Conservation (phyloP, 257 asterid genomes). For the Lavandula angustifolia region DNA sequence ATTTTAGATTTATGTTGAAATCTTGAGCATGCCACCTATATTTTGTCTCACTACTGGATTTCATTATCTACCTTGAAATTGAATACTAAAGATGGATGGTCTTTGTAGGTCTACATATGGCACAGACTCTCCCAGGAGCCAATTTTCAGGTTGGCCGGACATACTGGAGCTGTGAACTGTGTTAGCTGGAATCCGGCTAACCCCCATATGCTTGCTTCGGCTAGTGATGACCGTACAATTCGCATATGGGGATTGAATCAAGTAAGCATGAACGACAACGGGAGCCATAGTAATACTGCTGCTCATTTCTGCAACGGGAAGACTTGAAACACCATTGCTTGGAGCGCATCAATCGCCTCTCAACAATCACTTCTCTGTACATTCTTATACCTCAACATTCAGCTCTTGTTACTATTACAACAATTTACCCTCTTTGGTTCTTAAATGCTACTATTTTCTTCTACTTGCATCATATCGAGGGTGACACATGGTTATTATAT, state of each 20-base stretch:
- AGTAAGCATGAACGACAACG: constrained; percentile 43
- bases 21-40: too few relatives aligned
- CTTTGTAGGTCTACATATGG: constrained; percentile 79
- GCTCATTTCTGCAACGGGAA: constrained; percentile 65
- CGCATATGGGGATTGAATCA: constrained; percentile 81
- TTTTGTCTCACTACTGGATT: too few relatives aligned
- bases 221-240: constrained; percentile 86
- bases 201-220: constrained; percentile 88
- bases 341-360: constrained; percentile 17
- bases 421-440: constrained; percentile 13
- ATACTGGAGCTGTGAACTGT: constrained; percentile 76
- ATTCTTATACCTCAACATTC: constrained; percentile 46
- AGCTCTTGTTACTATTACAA: constrained; percentile 31
- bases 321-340: constrained; percentile 37
- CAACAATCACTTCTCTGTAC: constrained; percentile 49
- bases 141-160: constrained; percentile 58
- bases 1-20: too few relatives aligned
- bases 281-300: constrained; percentile 48
- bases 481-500: constrained; percentile 8
- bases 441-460: constrained; percentile 9
- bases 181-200: constrained; percentile 88
- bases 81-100: constrained; percentile 5
- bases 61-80: background rate
- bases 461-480: constrained; percentile 15
- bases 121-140: constrained; percentile 65